Base-by-base conservation (phyloP, 2,329 filamentous ascomycete genomes). In the Aspergillus ustus region DNA sequence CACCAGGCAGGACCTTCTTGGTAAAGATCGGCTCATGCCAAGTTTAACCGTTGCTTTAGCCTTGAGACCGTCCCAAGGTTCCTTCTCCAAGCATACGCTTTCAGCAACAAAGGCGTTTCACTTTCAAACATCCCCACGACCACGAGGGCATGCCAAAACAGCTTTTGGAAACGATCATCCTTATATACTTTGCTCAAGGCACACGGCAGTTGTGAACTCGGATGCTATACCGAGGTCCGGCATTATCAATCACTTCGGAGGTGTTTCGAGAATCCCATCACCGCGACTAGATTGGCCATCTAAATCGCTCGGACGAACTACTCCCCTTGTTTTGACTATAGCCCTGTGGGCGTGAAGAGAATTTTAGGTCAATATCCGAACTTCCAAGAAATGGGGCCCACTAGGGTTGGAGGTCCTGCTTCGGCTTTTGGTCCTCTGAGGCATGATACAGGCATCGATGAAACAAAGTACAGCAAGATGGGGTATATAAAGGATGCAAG, bases 211-310 rank as follows among this genome's bases (percentile, higher is more conserved):
- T 28, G n/a, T 19, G 20, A 9, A 28, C 20, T 52, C 22, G 31
- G 46, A 31, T 51, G 44, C 25, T 44, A 43, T 28, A 45, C 55
- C 55, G 55, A 57, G 55, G 57, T 40, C 44, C 31, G 57, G 57
- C 25, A 31, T 25, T 53, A 40, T 31, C 50, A 44, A 28, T 43
- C 37, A n/a, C 31, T 28, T 37, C 8, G 13, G n/a, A 5, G 48
- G 34, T 44, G 55, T 57, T 57, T 57, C 48, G 28, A 29, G 15
- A 15, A 20, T 20, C 40, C 25, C 34, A 43, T 44, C 34, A 8
- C 19, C 20, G 34, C 34, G 25, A 53, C 40, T 19, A 40, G 52
- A 22, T 20, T n/a, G 49, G 8, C n/a, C 15, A 15, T 13, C 28
- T 40, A 22, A 31, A 43, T n/a, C 19, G 37, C 17, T 52, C 49